Base-by-base conservation (phyloP, 2,329 filamentous ascomycete genomes). In the Ophiocordyceps polyrhachis-furcata region DNA sequence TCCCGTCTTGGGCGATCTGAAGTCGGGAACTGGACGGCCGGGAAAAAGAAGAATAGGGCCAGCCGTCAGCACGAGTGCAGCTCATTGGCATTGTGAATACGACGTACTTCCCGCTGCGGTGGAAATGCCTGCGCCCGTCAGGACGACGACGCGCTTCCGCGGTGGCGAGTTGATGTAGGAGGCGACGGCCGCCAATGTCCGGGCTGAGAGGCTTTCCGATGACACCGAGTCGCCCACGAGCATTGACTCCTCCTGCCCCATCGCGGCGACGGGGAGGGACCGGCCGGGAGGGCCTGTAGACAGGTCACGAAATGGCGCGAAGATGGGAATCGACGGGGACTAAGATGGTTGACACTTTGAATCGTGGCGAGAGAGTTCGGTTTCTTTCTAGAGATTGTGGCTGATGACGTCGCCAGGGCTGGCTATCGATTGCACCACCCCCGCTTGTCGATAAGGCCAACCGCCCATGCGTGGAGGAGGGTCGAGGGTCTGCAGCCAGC, bases 51-150 rank as follows among this genome's bases (percentile, higher is more conserved):
- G 7, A 25, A 23, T 64, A 21, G 2, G 28, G 15, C 28, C 21
- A 28, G 29, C 31, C 12, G 29, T 44, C 43, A 44, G 43, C 19
- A 12, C 17, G 35, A 19, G n/a, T 17, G 2, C n/a, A 12, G 3
- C 4, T 12, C n/a, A 19, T 8, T 6, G 43, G 35, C 20, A 15
- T 11, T 7, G 2, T 5, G 12, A 17, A 20, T 9, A n/a, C 13
- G 15, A 49, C 52, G 5, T 60, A 76, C 73, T 80, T 46, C 77
- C 77, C 46, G 76, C 76, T 11, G 75, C 72, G 0, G 83, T 89
- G 28, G 80, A 85, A 52, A 95, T 93, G 42, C 89, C 89, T 13
- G 89, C 88, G 47, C 89, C 89, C 2, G 83, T 87, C 76, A 96
- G 78, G 49, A 95, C 82, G 21, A 93, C 85, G 46, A 98, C 82